Evolutionary conservation across 1,284 basidiomycete genomes (phyloP), one percentile per base, ranked within the genome.

Genomic region (Sporisorium iseilematis-ciliati): DNA sequence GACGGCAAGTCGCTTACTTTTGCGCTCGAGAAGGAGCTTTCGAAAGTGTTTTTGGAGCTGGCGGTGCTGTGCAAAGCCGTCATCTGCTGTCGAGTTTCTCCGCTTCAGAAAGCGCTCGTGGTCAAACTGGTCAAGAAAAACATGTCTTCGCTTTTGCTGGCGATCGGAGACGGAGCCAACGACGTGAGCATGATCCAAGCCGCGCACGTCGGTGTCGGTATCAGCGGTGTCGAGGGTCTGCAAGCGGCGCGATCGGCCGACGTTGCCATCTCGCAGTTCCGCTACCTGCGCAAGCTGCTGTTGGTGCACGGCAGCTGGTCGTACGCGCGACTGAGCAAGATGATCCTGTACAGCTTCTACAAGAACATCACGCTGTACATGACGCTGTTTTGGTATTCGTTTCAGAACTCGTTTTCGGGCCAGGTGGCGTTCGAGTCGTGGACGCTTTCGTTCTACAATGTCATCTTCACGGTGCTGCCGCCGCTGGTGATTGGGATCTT

Each of bases 41-140:
- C 93, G 12, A 92, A 93, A 82, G 88, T 89, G 2, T 97, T 99
- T 87, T 88, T 99, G 56, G 95, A 98, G 84, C 88, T 99, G n/a
- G 96, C 96, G 0, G 90, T 97, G 79, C 91, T 97, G 91, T 99
- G 97, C 89, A 97, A 97, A 77, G 95, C 96, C 20, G 96, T 99
- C 45, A 91, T 98, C 46, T 98, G 96, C 86, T 99, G 96, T 87
- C 95, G 97, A 80, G 97, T 99, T 2, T 98, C 96, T 14, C 97
- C 97, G 1, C 87, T 99, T 52, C 97, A 99, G 84, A 99, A 99
- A 86, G 97, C 97, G 0, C 89, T 98, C 26, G 95, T 99, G 16
- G 97, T 99, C 72, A 98, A 98, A 87, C 90, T 99, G 29, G 96
- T 99, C 75, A 99, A 98, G 89, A 95, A 95, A 87, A 95, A 96